Base-by-base conservation (phyloP, 495 filamentous ascomycete species). In the Neurospora sp. region DNA sequence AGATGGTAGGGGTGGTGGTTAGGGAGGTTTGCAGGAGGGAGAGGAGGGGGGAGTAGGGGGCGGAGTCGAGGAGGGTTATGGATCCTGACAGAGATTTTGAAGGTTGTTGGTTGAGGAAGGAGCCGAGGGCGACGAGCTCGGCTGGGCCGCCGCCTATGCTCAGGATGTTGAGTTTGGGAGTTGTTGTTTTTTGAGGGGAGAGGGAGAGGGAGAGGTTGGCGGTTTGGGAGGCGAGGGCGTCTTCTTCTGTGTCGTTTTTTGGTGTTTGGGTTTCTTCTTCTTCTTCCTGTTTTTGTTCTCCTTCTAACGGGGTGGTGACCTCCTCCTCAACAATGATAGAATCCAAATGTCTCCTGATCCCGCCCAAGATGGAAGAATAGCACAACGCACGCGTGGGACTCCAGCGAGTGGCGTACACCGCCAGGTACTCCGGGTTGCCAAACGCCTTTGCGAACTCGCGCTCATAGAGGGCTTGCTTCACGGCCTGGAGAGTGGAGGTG, bases 61-160 rank as follows among this genome's bases (percentile, higher is more conserved):
- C 96, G 7, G 91, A 89, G 82, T 99, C 96, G 22, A 97, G 82
- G 35, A 91, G 87, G 35, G 83, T 87, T n/a, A 96, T 79, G 41
- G 45, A 16, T 1, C 71, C 72, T 6, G 72, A 61, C 0, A 75
- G 40, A 20, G 31, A 35, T 35, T 35, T 35, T 35, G n/a, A 45
- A 3, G 76, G 70, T 39, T 87, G 71, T 69, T 83, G 80, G 72
- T 83, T 82, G 76, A 92, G 82, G 72, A 88, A 88, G 22, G 86
- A 91, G 9, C 87, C 93, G 35, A 95, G 82, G 40, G 91, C 94
- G 35, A 92, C 89, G 42, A 94, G 83, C 82, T 99, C 96, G 16
- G 94, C 94, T 0, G 93, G 93, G 42, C 93, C 94, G 45, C 94
- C 96, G 48, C 96, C 96, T 77, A 98, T 87, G 76, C 89, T 92